Evolutionary conservation across 805 yeast genomes (phyloP).

Genomic region (Kuraishia piskuri): DNA sequence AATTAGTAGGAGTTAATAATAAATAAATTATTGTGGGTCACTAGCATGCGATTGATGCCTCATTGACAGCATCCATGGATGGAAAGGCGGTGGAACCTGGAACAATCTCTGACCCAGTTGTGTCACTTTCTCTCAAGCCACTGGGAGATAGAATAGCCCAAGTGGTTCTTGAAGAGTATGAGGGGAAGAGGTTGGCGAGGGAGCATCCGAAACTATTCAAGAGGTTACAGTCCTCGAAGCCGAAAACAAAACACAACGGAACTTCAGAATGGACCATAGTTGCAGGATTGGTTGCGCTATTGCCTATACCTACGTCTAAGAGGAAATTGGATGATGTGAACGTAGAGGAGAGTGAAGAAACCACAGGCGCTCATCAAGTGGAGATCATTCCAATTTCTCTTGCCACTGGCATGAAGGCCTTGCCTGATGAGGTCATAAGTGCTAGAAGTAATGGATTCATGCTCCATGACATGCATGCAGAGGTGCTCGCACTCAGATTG

Average conservation of each 20-base stretch:
- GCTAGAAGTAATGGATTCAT: slow-evolving; percentile 44
- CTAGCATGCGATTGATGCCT: neutral
- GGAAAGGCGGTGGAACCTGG: neutral
- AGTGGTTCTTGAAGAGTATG: slow-evolving; percentile 8
- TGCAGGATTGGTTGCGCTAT: slow-evolving; percentile 55
- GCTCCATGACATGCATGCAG: slow-evolving; percentile 90
- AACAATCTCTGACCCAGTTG: neutral
- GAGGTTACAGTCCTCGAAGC: slow-evolving; percentile 2
- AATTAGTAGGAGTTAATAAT: neutral
- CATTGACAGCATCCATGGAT: neutral
- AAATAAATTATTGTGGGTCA: neutral
- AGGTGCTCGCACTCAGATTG: slow-evolving; percentile 61
- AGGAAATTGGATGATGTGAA: slow-evolving; percentile 5
- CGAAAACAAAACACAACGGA: slow-evolving; percentile 37
- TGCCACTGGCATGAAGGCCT: slow-evolving; percentile 78
- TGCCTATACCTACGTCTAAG: slow-evolving; percentile 4
- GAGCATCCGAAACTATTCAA: slow-evolving; percentile 5
- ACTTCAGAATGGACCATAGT: slow-evolving; percentile 76
- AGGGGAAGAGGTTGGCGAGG: neutral
- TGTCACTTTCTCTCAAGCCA: neutral
- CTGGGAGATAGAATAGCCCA: slow-evolving; percentile 12
- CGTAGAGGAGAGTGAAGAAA: neutral
- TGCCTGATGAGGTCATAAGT: slow-evolving; percentile 43
- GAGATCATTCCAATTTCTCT: slow-evolving; percentile 33
- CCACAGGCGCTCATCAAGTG: slow-evolving; percentile 1